Base-by-base conservation (phyloP, 208 protist species). In the Crithidia thermophila region DNA sequence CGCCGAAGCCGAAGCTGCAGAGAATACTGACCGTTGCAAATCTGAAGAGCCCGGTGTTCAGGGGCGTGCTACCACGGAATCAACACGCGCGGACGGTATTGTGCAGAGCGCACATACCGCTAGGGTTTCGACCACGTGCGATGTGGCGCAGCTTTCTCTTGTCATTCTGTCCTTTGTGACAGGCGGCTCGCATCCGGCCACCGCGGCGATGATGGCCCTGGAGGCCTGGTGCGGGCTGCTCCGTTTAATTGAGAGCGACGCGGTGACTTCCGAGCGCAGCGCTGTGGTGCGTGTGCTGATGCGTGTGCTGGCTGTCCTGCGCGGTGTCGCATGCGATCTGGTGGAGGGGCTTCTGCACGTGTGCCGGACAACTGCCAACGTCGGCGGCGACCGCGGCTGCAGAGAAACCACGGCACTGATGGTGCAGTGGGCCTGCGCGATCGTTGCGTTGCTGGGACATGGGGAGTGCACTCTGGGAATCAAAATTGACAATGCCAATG, bases 361-460 rank as follows among this genome's bases (percentile, higher is more conserved):
- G n/a, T n/a, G n/a, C n/a, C n/a, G n/a, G n/a, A n/a, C n/a, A n/a
- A n/a, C n/a, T n/a, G n/a, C n/a, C n/a, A 20, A 20, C 28, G 16
- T 4, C 20, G 28, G 3, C 3, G 49, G 20, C 27, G 55, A 10
- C 23, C 37, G 10, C 23, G 21, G 39, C 25, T 14, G 2, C 16
- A 39, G 31, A 20, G 14, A 16, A 21, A 16, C 27, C n/a, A 18
- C 11, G 2, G 50, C 59, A 6, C 52, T 74, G 20, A 23, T 59
- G 11, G 16, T 60, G 31, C 60, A 63, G 16, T 67, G 68, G 59
- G 40, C 63, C 9, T 67, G 68, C 21, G 51, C 60, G 25, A 36
- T 30, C 7, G 53, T 63, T 5, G 33, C 68, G 42, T 16, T 75
- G 61, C 39, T 67, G 25, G 33, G 53, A 33, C 68, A 75, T 45